Percentiles rank a stretch among this genome's conserved stretches.
Evolutionary conservation across 257 asterid genomes (phyloP).

Genomic region (Fraxinus cuspidata): DNA sequence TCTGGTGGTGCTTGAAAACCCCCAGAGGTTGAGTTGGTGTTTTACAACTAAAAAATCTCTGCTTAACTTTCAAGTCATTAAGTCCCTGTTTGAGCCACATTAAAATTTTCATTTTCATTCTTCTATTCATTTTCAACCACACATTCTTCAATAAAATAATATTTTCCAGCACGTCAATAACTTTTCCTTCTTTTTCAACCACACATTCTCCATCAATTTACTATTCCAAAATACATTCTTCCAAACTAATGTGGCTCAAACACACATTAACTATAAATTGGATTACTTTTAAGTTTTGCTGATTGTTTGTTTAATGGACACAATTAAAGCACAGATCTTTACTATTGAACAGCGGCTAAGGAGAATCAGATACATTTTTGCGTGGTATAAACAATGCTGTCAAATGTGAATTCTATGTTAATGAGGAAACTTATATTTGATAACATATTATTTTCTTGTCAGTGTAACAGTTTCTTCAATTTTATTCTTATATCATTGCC

Average conservation of each 20-base stretch:
- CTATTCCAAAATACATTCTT: too few species aligned
- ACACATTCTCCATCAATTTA: too few species aligned
- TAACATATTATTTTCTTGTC: slow-evolving; percentile 14
- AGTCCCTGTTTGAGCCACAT: too few species aligned
- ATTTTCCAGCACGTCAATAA: too few species aligned
- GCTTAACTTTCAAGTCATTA: neutral
- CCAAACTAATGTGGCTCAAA: too few species aligned
- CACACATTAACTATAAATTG: neutral
- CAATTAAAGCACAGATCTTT: neutral
- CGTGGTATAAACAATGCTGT: neutral
- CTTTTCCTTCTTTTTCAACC: too few species aligned
- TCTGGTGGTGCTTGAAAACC: too few species aligned
- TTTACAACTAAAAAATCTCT: too few species aligned
- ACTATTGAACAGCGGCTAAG: neutral
- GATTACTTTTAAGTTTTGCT: neutral
- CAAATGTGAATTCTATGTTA: neutral
- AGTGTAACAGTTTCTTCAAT: neutral
- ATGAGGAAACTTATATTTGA: neutral
- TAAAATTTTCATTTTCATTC: too few species aligned
- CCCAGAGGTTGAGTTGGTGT: too few species aligned
- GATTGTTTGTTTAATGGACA: neutral
- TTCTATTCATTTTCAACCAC: too few species aligned
- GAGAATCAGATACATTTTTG: neutral
- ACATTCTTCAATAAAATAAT: too few species aligned
- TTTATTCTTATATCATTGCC: neutral